These are phyloP conservation scores for Schizochytrium sp. DNA, from an alignment of 108 stramenopile species.

Conservation along the genomic window DNA sequence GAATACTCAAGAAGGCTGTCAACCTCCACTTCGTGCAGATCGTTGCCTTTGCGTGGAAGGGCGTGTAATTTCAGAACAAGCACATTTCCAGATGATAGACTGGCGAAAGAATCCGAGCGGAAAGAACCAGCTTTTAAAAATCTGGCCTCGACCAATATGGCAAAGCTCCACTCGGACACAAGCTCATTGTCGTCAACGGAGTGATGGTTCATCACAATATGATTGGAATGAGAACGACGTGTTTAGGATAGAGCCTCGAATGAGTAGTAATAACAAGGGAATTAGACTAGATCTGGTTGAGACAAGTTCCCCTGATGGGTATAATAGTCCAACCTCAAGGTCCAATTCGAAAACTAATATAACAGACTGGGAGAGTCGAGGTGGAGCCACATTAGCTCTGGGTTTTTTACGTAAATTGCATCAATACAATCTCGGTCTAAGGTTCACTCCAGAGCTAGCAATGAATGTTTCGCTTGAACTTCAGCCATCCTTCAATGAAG, in stretches of 20 bases:
- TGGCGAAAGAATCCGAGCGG: not conserved
- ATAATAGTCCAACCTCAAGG: not conserved
- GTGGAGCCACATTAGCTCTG: conserved; percentile 44
- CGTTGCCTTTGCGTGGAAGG: conserved; percentile 9
- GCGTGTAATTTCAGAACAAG: not conserved
- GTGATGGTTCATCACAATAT: not conserved
- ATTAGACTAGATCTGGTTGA: conserved; percentile 34
- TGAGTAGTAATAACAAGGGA: conserved; percentile 12
- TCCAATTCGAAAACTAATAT: not conserved
- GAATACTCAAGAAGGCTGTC: not conserved
- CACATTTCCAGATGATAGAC: not conserved
- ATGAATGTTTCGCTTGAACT: conserved; percentile 24
- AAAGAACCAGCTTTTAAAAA: not conserved
- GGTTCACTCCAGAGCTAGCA: not conserved
- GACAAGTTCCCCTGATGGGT: not conserved
- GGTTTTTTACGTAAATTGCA: not conserved
- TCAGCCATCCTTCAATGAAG: conserved; percentile 30
- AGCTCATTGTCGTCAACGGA: not conserved
- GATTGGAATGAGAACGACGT: conserved; percentile 32
- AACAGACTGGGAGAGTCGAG: conserved; percentile 20
- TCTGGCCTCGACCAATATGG: not conserved
- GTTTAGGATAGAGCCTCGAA: conserved; percentile 31
- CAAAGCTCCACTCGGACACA: not conserved
- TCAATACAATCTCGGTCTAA: conserved; percentile 19
- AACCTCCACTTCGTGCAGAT: not conserved